Conservation (phyloP, 768 basidiomycete genomes). For the Podaxis mareebaensis region DNA sequence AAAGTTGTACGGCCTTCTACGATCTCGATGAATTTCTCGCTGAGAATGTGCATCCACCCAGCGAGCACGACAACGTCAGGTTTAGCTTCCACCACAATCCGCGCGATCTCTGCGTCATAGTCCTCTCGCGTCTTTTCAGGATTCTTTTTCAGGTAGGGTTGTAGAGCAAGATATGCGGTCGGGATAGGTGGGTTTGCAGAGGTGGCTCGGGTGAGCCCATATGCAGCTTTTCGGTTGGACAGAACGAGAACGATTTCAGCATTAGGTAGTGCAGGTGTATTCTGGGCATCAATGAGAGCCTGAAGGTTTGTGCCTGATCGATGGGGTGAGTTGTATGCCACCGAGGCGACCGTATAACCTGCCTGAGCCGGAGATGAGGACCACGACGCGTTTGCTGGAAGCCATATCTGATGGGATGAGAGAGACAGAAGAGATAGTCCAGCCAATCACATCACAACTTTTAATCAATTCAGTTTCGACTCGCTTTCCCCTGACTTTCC, state of each 20-base stretch:
- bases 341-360: slow-evolving; percentile 20
- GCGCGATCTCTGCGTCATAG: slow-evolving; percentile 83
- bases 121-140: slow-evolving; percentile 75
- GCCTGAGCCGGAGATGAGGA: slow-evolving; percentile 59
- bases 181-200: slow-evolving; percentile 74
- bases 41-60: slow-evolving; percentile 98
- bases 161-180: slow-evolving; percentile 80
- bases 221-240: slow-evolving; percentile 90
- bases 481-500: not conserved
- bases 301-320: slow-evolving; percentile 89
- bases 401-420: slow-evolving; percentile 17
- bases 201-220: slow-evolving; percentile 82
- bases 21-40: slow-evolving; percentile 75
- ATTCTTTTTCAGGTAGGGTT: slow-evolving; percentile 76
- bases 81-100: slow-evolving; percentile 54
- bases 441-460: not conserved
- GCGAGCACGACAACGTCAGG: slow-evolving; percentile 94
- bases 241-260: slow-evolving; percentile 78
- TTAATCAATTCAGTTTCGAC: not conserved
- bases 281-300: slow-evolving; percentile 88
- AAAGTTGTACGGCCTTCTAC: slow-evolving; percentile 44
- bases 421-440: not conserved
- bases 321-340: slow-evolving; percentile 8
- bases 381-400: slow-evolving; percentile 36
- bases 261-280: slow-evolving; percentile 71